A percentile compares a stretch with the other conserved stretches of the same genome.
Conservation (phyloP, 495 filamentous ascomycete species). For the Viridothelium virens region DNA sequence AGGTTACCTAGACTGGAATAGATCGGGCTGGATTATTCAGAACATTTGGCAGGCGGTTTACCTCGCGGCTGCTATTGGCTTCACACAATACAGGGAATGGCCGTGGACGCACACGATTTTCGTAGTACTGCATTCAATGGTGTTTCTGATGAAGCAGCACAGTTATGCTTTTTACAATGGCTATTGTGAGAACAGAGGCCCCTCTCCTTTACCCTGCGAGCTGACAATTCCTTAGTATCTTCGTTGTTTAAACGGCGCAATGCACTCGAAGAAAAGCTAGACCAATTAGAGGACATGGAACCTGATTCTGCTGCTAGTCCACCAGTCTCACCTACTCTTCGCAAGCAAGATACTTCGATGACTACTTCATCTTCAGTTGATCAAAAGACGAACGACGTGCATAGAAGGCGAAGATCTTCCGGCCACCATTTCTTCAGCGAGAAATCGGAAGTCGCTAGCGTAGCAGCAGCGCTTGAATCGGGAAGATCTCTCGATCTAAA, state of each 20-base stretch:
- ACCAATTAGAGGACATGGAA: conserved; percentile 37
- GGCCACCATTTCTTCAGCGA: conserved; percentile 21
- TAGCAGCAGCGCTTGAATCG: conserved; percentile 49
- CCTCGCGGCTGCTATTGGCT: conserved; percentile 49
- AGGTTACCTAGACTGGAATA: conserved; percentile 55
- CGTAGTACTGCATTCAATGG: conserved; percentile 61
- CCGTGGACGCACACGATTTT: conserved; percentile 69
- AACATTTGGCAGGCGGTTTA: conserved; percentile 60
- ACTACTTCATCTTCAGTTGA: not conserved
- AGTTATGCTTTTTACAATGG: conserved; percentile 72
- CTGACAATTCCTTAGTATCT: conserved; percentile 40
- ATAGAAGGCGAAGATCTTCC: not conserved
- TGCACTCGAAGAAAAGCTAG: conserved; percentile 39
- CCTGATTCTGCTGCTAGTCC: conserved; percentile 28
- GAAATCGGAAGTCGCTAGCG: conserved; percentile 44
- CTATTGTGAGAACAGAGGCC: conserved; percentile 38
- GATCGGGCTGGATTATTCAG: conserved; percentile 60
- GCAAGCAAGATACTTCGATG: conserved; percentile 22
- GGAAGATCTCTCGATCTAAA: conserved; percentile 49
- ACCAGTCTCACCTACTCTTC: conserved; percentile 25
- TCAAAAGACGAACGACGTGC: not conserved
- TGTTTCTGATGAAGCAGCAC: conserved; percentile 74
- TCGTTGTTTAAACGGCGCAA: conserved; percentile 45
- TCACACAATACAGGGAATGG: conserved; percentile 61
- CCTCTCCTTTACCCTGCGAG: not conserved